Conservation (phyloP, 1,284 basidiomycete genomes). For the Athelia sp. region DNA sequence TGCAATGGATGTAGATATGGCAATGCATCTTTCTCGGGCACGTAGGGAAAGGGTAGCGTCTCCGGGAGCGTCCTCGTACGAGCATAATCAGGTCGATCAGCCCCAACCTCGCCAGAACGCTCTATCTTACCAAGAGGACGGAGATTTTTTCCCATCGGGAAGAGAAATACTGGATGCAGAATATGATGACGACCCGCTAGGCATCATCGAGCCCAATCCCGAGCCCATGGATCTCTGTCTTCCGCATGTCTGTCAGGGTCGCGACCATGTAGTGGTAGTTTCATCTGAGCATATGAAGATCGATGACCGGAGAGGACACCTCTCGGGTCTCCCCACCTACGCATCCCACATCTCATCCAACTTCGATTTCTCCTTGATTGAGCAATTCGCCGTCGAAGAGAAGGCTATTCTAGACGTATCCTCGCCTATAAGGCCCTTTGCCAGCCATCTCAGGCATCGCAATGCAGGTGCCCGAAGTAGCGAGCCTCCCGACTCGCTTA, state of each 20-base stretch:
- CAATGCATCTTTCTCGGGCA: slow-evolving; percentile 73
- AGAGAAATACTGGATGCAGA: slow-evolving; percentile 23
- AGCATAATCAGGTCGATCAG: slow-evolving; percentile 8
- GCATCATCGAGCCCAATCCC: slow-evolving; percentile 15
- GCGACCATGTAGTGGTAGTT: slow-evolving; percentile 45
- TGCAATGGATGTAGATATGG: slow-evolving; percentile 82
- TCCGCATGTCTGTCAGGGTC: slow-evolving; percentile 35
- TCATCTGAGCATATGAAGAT: slow-evolving; percentile 11
- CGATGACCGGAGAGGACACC: slow-evolving; percentile 28
- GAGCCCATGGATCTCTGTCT: slow-evolving; percentile 22
- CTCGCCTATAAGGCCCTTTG: slow-evolving; percentile 31
- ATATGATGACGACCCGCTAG: slow-evolving; percentile 12
- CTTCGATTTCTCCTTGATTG: slow-evolving; percentile 80
- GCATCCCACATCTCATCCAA: slow-evolving; percentile 46
- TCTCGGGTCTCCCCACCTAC: slow-evolving; percentile 57
- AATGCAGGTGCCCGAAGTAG: background rate
- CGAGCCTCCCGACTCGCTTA: too few relatives aligned
- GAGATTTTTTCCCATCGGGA: slow-evolving; percentile 37
- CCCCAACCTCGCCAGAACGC: slow-evolving; percentile 21
- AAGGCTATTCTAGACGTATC: slow-evolving; percentile 53
- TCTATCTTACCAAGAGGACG: slow-evolving; percentile 41
- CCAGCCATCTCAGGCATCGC: slow-evolving; percentile 3
- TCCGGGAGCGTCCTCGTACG: slow-evolving; percentile 26
- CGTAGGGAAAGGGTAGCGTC: slow-evolving; percentile 57
- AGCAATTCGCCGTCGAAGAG: slow-evolving; percentile 75